Base-by-base conservation (phyloP, 1,284 basidiomycete genomes). In the Ganoderma lingzhi region DNA sequence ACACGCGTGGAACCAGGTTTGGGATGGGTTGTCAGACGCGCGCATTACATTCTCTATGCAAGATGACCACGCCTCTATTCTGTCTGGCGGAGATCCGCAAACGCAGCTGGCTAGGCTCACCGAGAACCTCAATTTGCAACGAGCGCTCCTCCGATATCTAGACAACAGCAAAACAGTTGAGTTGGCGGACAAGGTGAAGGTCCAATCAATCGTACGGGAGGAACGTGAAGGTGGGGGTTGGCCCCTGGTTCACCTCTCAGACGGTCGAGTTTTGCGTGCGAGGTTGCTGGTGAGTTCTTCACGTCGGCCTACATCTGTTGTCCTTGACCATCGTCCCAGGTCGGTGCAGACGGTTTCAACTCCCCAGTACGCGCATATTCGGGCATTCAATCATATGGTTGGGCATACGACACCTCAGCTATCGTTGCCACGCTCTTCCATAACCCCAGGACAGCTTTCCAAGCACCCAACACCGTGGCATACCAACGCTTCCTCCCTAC, bases 401-500 rank as follows among this genome's bases (percentile, higher is more conserved):
- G 97, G 93, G 87, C 91, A 0, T 99, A 99, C 81, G 87, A 94
- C 70, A 93, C 94, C 0, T 93, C 95, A 75, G 97, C 94, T 8
- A 88, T 99, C 48, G 98, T 99, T 19, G 96, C 93, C 0, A 98
- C 96, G 0, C 86, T 99, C 74, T 79, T 85, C 60, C 93, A 97
- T 79, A 79, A 85, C 12, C 87, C 91, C 5, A 85, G 88, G 73
- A 83, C 86, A 6, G 80, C 86, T 23, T 88, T 88, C 72, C 84
- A 90, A 74, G 81, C 80, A 5, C 88, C 90, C 1, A 95, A 95
- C 77, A 91, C 90, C 23, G 94, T 92, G 0, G 97, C 96, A 0
- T 99, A 94, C 81, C 98, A 99, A 81, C 87, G 97, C 35, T 99
- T 99, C 84, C 87, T 99, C 41, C 94, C 97, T 0, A 96, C 96